A percentile compares a stretch with the other conserved stretches of the same genome.
These are phyloP conservation scores for Moesziomyces sp. DNA, from an alignment of 1,284 basidiomycete genomes.

Conservation along the genomic window DNA sequence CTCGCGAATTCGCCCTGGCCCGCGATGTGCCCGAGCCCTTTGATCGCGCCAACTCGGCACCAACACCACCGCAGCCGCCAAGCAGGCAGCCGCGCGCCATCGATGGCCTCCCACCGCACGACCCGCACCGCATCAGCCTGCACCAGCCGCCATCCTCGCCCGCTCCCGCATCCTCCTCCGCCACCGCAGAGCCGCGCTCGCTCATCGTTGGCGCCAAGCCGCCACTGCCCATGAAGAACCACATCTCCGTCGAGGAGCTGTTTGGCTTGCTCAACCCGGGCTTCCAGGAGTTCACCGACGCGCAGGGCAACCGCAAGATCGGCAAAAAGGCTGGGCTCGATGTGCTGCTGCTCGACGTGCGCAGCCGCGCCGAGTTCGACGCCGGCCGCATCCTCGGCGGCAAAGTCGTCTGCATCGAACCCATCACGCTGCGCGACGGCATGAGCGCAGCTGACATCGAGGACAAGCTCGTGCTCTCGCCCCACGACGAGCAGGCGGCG, in stretches of 20 bases:
- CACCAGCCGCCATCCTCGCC: constrained; percentile 9
- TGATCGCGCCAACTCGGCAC: constrained; percentile 7
- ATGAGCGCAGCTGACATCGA: constrained; percentile 81
- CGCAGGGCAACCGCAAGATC: constrained; percentile 48
- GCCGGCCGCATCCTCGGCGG: constrained; percentile 77
- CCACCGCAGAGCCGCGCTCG: constrained; percentile 14
- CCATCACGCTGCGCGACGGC: constrained; percentile 48
- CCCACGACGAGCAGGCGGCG: constrained; percentile 76
- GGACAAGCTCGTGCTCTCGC: constrained; percentile 78
- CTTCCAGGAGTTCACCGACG: constrained; percentile 57
- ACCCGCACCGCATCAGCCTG: constrained; percentile 24
- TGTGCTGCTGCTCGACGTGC: constrained; percentile 83
- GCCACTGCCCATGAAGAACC: constrained; percentile 44
- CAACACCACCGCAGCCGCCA: constrained; percentile 2
- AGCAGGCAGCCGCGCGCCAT: constrained; percentile 7
- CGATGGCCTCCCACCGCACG: constrained; percentile 36
- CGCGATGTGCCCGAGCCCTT: constrained; percentile 52
- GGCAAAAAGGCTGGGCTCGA: constrained; percentile 47
- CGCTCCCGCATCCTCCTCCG: too few species aligned
- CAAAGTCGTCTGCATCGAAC: constrained; percentile 83
- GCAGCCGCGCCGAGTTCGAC: constrained; percentile 81
- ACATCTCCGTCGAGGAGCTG: constrained; percentile 60
- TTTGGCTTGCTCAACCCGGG: constrained; percentile 62
- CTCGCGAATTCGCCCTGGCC: constrained; percentile 43
- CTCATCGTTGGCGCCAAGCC: constrained; percentile 50